These are phyloP conservation scores for Beauveria bassiana DNA, from an alignment of 2,329 filamentous ascomycete species.

Conservation along the genomic window DNA sequence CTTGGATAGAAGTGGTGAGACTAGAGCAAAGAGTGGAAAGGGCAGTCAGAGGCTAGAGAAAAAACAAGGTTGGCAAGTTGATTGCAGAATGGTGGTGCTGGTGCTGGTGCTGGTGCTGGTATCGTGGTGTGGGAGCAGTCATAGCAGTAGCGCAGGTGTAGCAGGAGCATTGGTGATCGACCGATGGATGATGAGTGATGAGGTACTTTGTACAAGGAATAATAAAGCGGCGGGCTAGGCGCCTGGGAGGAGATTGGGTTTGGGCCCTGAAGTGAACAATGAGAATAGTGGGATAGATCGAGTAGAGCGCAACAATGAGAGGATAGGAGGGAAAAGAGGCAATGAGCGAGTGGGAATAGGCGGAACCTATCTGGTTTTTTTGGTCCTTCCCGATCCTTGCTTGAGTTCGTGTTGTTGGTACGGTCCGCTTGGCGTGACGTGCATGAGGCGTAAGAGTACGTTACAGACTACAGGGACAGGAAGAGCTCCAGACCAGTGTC, in stretches of 20 bases:
- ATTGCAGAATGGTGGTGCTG: neutral
- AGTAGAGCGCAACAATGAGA: too few relatives aligned
- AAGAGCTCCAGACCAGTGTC: too few relatives aligned
- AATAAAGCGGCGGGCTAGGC: too few relatives aligned
- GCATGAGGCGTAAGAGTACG: neutral
- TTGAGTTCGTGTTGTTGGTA: neutral
- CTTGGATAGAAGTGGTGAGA: neutral
- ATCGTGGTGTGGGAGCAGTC: neutral
- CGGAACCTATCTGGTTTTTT: constrained; percentile 5
- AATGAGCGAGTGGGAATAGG: neutral
- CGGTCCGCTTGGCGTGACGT: constrained; percentile 9
- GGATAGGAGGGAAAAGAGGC: neutral
- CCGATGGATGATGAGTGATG: neutral
- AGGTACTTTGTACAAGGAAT: too few relatives aligned
- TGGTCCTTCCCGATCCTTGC: neutral
- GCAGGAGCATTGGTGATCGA: neutral
- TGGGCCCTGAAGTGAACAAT: neutral
- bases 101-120: too few relatives aligned
- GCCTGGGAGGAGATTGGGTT: too few relatives aligned
- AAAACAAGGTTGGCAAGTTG: neutral
- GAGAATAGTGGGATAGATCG: neutral
- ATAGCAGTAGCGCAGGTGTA: neutral
- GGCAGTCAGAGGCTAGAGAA: neutral
- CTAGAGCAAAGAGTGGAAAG: neutral
- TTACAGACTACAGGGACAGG: neutral